A percentile compares a stretch with the other conserved stretches of the same genome.
These are phyloP conservation scores for Chalciporus pseudorubinellus DNA, from an alignment of 768 basidiomycete genomes.

Conservation along the genomic window DNA sequence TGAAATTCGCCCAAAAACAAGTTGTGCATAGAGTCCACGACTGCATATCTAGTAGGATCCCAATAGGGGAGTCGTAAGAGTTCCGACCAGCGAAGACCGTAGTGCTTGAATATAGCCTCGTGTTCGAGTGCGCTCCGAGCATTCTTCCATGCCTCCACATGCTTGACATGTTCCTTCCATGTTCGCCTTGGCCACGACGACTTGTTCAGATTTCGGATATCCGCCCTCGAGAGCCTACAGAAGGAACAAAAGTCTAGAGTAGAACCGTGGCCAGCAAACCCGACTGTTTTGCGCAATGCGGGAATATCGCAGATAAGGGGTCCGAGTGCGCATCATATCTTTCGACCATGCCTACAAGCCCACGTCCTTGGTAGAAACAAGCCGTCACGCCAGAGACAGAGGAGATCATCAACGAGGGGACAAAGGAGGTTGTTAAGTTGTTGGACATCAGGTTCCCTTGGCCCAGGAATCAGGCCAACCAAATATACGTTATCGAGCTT, in stretches of 20 bases:
- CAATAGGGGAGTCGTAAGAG: slow-evolving; percentile 35
- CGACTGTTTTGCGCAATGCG: slow-evolving; percentile 32
- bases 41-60: slow-evolving; percentile 25
- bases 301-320: slow-evolving; percentile 38
- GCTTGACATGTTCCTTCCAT: neutral
- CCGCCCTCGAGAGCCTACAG: slow-evolving; percentile 1
- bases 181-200: neutral
- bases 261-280: slow-evolving; percentile 22
- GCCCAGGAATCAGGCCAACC: slow-evolving; percentile 36
- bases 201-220: neutral
- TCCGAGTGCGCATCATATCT: slow-evolving; percentile 29
- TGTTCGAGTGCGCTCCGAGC: neutral
- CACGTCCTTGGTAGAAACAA: no score
- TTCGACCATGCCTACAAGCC: no score
- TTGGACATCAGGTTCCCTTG: slow-evolving; percentile 28
- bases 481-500: slow-evolving; percentile 36
- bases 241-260: slow-evolving; percentile 23
- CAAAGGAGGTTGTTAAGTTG: slow-evolving; percentile 39
- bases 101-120: neutral
- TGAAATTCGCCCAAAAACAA: slow-evolving; percentile 30
- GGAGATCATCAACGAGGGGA: slow-evolving; percentile 38
- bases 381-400: slow-evolving; percentile 36
- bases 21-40: slow-evolving; percentile 39
- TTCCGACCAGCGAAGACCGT: slow-evolving; percentile 30
- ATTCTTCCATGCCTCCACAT: neutral